Evolutionary conservation across 176 grass and related monocot species (phyloP), one percentile per base, ranked within the genome.

Genomic region (Avena sativa): DNA sequence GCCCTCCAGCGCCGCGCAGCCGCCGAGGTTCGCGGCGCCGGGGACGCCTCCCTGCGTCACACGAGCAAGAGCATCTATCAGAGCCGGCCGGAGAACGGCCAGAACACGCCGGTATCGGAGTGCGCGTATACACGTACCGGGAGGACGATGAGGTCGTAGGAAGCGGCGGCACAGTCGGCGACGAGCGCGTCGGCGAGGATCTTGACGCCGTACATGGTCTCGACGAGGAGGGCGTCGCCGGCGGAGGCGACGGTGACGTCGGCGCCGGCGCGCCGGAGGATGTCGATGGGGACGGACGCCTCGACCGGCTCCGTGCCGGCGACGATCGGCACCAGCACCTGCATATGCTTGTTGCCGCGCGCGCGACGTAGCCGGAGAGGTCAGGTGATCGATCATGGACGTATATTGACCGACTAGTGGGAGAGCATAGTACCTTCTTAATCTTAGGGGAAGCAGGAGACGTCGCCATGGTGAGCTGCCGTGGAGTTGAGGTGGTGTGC

Each of bases 281-380:
- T 64, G 86, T 89, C 93, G 89, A 92, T 75, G 62, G 86, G 85
- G 59, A 95, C 83, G 34, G 61, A 85, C 66, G 88, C 93, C 88
- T 98, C 93, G 61, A 95, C 83, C 40, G 95, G 93, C 89, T 98
- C 95, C 28, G 93, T 87, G 62, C 95, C 95, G 30, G 81, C 82
- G 25, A 90, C 81, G 81, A 98, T 81, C 30, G 93, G 88, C 12
- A 98, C 81, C 50, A 98, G 81, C 43, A 95, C 95, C 91, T 95
- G 86, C 55, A 57, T 43, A 40, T 7, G 17, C 48, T 47, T 58
- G 72, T 75, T 43, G 40, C 6, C 23, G 50, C 71, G 12, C 21
- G 69, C 71, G 12, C 21, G 69, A 15, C 70, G 62, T 32, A 52
- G 51, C 5, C 23, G 46, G 23, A 8, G 82, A 63, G 47, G 51